Base-by-base conservation (phyloP, 2,329 filamentous ascomycete genomes). In the Fusarium sublunatum region DNA sequence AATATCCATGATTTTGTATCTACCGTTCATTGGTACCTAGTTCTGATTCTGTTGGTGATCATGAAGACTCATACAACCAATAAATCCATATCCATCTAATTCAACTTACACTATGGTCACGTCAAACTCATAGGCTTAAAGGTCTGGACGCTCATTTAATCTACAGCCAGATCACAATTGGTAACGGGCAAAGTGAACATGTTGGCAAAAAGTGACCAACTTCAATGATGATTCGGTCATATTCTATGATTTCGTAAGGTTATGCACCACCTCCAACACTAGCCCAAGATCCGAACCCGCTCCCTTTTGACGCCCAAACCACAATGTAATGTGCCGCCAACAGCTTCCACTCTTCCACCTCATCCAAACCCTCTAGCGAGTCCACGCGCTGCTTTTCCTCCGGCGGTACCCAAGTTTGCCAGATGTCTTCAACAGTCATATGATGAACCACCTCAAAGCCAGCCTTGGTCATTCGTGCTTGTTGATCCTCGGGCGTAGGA, bases 291-390 rank as follows among this genome's bases (percentile, higher is more conserved):
- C 60, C 62, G 36, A 69, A 64, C 1, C 61, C 69, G 4, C 26
- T 51, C 3, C 71, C 73, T 31, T 86, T 88, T 86, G 91, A 96
- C 2, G 89, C 95, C 94, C 94, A 98, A 5, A 88, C 88, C 39
- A 99, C 84, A 64, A 93, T 88, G 72, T 99, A 99, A 80, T 99
- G 95, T 64, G 85, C 86, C 1, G 93, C 91, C 68, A 99, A 77
- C 67, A 99, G 77, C 70, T 89, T 83, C 90, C 95, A 96, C 78
- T 99, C 95, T 77, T 99, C 95, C 24, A 97, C 84, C 77, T 99
- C 95, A 77, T 99, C 95, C 61, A 99, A 76, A 70, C 95, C 93
- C 75, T 99, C 93, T 25, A 97, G 75, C 10, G 79, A 77, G 64
- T 93, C 89, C 2, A 98, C 87, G 43, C 93, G 82, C 71, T 91